Percentiles rank a stretch among this genome's conserved stretches.
phyloP scores from a whole-genome alignment of 2,329 filamentous ascomycete genomes.

The Leptographium galeiforme region DNA sequence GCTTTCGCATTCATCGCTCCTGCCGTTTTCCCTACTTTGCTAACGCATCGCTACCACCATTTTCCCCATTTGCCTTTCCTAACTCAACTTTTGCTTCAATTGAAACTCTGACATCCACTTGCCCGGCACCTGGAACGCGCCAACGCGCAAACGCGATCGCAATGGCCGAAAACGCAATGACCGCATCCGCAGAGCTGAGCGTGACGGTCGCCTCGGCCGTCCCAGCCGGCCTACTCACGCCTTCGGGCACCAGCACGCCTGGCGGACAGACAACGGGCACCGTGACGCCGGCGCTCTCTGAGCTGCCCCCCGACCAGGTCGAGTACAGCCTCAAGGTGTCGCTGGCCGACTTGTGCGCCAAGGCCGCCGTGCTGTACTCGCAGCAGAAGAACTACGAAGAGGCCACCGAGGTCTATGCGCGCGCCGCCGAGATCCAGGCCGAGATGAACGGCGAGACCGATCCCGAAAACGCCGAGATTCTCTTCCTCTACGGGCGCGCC shows the following conservation, averaged over 20 bases:
- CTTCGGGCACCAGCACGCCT: slow-evolving; percentile 15
- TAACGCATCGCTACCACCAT: not conserved
- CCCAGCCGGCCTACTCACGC: slow-evolving; percentile 1
- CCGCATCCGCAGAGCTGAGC: not conserved
- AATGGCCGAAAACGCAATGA: slow-evolving; percentile 9
- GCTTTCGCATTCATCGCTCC: not conserved
- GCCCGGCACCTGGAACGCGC: not conserved
- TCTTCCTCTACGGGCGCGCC: slow-evolving; percentile 88
- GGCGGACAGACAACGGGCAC: slow-evolving; percentile 16
- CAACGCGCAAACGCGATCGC: not conserved
- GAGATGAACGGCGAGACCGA: slow-evolving; percentile 86
- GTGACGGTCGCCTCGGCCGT: slow-evolving; percentile 7
- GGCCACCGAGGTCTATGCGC: slow-evolving; percentile 76
- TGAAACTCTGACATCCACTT: not conserved
- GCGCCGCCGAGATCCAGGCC: slow-evolving; percentile 80
- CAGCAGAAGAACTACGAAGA: slow-evolving; percentile 71
- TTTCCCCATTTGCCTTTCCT: not conserved
- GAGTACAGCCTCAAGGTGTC: slow-evolving; percentile 38
- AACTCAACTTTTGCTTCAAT: not conserved
- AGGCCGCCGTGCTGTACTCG: slow-evolving; percentile 72
- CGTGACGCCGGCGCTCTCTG: slow-evolving; percentile 17
- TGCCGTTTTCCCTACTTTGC: not conserved
- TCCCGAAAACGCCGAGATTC: slow-evolving; percentile 79
- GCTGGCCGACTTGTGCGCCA: slow-evolving; percentile 64
- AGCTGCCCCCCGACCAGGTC: slow-evolving; percentile 20